Evolutionary conservation across 2,329 filamentous ascomycete species (phyloP).

Genomic region (Pezicula radicicola): DNA sequence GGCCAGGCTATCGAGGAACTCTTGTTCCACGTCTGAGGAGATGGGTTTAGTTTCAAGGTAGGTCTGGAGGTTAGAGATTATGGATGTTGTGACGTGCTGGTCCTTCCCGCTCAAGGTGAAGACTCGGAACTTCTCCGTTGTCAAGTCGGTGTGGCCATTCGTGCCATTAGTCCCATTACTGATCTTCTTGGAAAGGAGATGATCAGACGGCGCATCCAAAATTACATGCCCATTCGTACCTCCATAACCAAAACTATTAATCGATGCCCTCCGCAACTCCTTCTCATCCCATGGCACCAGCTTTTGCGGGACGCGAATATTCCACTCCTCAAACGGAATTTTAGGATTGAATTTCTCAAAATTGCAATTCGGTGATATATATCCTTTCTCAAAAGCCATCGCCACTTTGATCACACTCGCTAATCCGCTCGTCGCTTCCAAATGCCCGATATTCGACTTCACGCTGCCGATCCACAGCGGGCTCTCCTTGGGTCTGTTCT

Average conservation of each 20-base stretch:
- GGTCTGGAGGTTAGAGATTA: too few relatives aligned
- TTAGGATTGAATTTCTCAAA: conserved; percentile 32
- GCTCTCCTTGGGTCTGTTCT: conserved; percentile 7
- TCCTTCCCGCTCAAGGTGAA: too few relatives aligned
- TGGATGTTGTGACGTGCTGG: too few relatives aligned
- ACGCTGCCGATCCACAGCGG: conserved; percentile 17
- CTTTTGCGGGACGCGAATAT: too few relatives aligned
- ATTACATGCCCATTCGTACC: conserved; percentile 31
- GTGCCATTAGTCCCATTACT: too few relatives aligned
- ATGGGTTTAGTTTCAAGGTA: too few relatives aligned
- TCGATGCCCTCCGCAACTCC: conserved; percentile 3
- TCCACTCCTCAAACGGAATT: conserved; percentile 29
- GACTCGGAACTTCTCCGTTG: too few relatives aligned
- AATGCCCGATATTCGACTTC: conserved; percentile 23
- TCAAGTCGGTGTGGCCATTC: too few relatives aligned
- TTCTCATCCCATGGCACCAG: neutral
- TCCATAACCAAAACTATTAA: conserved; percentile 17
- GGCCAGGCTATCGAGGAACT: too few relatives aligned
- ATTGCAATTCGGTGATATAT: conserved; percentile 35
- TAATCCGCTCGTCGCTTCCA: conserved; percentile 31
- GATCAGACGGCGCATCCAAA: conserved; percentile 22
- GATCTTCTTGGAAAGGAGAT: too few relatives aligned
- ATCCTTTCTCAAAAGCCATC: conserved; percentile 34
- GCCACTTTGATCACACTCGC: conserved; percentile 33
- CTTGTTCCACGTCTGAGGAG: too few relatives aligned